Base-by-base conservation (phyloP, 371 early-diverging fungal species). In the Circinella umbellata region DNA sequence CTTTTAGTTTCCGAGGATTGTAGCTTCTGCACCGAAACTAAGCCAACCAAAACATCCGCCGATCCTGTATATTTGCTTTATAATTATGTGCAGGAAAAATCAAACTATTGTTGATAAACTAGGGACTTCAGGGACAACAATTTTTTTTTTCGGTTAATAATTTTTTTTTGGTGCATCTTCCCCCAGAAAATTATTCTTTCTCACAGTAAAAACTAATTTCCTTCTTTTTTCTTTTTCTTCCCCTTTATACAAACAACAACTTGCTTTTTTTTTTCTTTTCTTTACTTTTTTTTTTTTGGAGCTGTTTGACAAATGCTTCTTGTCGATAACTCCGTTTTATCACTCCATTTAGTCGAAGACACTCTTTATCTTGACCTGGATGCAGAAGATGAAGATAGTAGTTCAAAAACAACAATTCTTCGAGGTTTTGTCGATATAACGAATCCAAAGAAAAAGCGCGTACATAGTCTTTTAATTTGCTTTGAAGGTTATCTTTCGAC, bases 361-460 rank as follows among this genome's bases (percentile, higher is more conserved):
- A 13, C 63, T 8, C 47, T 63, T 3, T 63, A 63, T 27, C 63
- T 63, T 13, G 63, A 63, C 27, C 47, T 47, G 14, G 63, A 63
- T 46, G 57, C 57, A 42, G 11, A 42, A 42, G 27, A 27, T 27
- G 27, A 27, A 13, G 14, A 57, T 27, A 57, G 27, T 27, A 34
- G 9, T 57, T 15, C 36, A n/a, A 14, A 15, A 20, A 34, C 34
- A 10, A 63, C 63, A 1, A 47, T 63, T 7, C 47, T 63, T 10
- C 63, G 63, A 6, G 63, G 63, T 4, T 63, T 34, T 34, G 27
- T 63, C 14, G 63, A 63, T 47, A 14, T 63, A n/a, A 39, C 34
- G 4, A 39, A n/a, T 11, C 38, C 34, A 11, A 63, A 63, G 4
- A 63, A 63, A 34, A 18, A 47, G 1, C 27, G 18, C 5, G 27